Percentiles rank a stretch among this genome's conserved stretches.
Conservation (phyloP, 2,329 filamentous ascomycete species). For the Lecanosticta acicola region DNA sequence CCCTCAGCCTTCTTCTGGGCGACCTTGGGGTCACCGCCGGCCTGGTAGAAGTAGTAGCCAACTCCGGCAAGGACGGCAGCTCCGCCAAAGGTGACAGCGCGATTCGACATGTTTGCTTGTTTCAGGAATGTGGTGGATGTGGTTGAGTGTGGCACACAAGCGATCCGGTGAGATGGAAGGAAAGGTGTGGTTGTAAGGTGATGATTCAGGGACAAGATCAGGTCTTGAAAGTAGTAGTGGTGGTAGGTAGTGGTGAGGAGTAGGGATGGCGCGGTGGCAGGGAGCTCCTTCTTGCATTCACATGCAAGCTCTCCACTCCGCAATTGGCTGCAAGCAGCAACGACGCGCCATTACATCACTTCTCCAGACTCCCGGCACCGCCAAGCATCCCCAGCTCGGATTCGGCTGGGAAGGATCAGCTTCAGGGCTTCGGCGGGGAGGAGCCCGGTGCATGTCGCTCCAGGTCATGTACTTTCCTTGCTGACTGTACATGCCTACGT, state of each 20-base stretch:
- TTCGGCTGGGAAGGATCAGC: neutral
- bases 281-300: neutral
- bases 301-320: neutral
- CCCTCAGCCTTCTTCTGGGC: conserved; percentile 85
- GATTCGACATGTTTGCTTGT: conserved; percentile 21
- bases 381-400: neutral
- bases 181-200: neutral
- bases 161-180: neutral
- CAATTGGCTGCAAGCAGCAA: neutral
- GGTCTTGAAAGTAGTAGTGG: too few species aligned
- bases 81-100: conserved; percentile 37
- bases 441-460: neutral
- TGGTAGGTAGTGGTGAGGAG: too few species aligned
- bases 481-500: too few species aligned
- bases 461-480: neutral
- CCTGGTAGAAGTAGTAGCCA: conserved; percentile 87
- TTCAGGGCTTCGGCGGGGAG: neutral
- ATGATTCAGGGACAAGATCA: neutral
- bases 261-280: too few species aligned
- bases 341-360: neutral
- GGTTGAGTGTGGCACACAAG: conserved; percentile 15
- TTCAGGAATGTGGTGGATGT: conserved; percentile 17
- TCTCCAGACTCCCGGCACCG: neutral
- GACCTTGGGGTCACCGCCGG: conserved; percentile 72
- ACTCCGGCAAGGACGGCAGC: conserved; percentile 58